Base-by-base conservation (phyloP, 2,329 filamentous ascomycete genomes). In the Massarina eburnea region DNA sequence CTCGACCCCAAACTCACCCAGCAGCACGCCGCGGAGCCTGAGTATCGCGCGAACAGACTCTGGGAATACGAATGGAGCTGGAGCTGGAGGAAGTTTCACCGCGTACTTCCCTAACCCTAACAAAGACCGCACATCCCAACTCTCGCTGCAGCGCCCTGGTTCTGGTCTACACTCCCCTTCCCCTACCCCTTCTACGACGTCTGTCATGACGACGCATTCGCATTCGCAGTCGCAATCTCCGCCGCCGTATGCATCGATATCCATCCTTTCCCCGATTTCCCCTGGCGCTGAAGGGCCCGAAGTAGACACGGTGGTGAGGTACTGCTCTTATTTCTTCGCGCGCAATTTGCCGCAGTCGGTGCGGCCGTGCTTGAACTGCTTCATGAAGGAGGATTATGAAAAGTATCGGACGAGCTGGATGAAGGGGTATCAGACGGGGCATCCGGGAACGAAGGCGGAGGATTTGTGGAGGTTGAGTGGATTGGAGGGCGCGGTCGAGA, bases 321-420 rank as follows among this genome's bases (percentile, higher is more conserved):
- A 53, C 38, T 66, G 62, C 42, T 7, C 35, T 6, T 54, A 57
- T 40, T 51, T 53, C 43, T 58, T 63, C 34, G 49, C 52, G n/a
- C 55, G 39, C 30, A 40, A 53, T 19, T 40, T 58, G 1, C 47
- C 53, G 2, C 27, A 21, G 4, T 56, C 53, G 21, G 37, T 36
- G 12, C 51, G 50, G 26, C 64, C 65, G 4, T 68, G 65, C 26
- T 21, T 55, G 15, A 38, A 43, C 6, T 68, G 64, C 45, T 67
- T 64, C 26, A 30, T 56, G 39, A 22, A 47, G 24, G 52, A 54
- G 0, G 34, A 55, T 44, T 66, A 55, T 48, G 39, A 44, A 34
- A 14, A 4, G 1, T 17, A 50, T 19, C 42, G 51, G 10, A 17
- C 15, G 8, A n/a, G 24, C 6, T 63, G 54, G 57, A 52, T 59